These are phyloP conservation scores for Corniculantispora saksenae DNA, from an alignment of 2,329 filamentous ascomycete species.

Conservation along the genomic window DNA sequence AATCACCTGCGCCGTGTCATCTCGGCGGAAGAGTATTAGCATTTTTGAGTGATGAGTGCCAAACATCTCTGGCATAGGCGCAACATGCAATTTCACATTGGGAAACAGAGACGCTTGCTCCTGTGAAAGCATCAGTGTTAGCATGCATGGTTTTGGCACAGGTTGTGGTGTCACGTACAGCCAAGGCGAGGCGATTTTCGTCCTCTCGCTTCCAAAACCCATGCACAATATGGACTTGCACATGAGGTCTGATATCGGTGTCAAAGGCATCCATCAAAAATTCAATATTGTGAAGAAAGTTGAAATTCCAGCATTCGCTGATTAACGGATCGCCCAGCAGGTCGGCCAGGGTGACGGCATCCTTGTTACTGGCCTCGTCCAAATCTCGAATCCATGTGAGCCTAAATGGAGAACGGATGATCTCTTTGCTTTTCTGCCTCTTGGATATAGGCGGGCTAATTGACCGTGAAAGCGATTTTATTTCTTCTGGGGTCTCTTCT, in stretches of 20 bases:
- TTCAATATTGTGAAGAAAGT: constrained; percentile 62
- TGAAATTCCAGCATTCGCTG: constrained; percentile 70
- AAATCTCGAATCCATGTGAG: constrained; percentile 71
- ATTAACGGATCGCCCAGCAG: constrained; percentile 76
- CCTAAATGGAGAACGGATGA: constrained; percentile 65
- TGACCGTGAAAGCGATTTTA: constrained; percentile 36
- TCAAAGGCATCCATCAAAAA: constrained; percentile 59
- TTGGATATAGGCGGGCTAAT: constrained; percentile 49
- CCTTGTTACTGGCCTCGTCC: constrained; percentile 59
- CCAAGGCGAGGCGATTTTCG: constrained; percentile 53
- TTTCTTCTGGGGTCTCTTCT: constrained; percentile 14
- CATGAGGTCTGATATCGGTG: constrained; percentile 47
- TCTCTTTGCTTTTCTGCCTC: constrained; percentile 25
- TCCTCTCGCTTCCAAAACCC: constrained; percentile 71
- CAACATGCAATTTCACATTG: constrained; percentile 71
- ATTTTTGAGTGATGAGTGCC: constrained; percentile 88
- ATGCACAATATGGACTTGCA: constrained; percentile 58
- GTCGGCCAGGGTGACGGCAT: constrained; percentile 65
- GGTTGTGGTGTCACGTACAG: constrained; percentile 43
- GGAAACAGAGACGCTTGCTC: constrained; percentile 59
- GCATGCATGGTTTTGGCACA: neutral
- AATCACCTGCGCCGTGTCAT: constrained; percentile 74
- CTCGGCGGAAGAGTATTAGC: constrained; percentile 78
- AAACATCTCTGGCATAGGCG: constrained; percentile 80
- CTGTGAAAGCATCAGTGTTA: constrained; percentile 39